phyloP scores from a whole-genome alignment of 176 grass and related monocot species.

The maize (Zea mays) region Zm-B73-REFERENCE-NAM-5.0 NC_050097.1:185141501-185142000 shows the following conservation, averaged over 20 bases:
- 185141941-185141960: neutral
- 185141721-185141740: neutral
- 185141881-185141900: neutral
- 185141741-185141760: neutral
- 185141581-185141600: conserved; percentile 33
- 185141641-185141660: neutral
- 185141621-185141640: neutral
- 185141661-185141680: neutral
- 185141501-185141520: too few relatives aligned
- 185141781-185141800: neutral
- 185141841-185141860: conserved; percentile 3
- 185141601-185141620: neutral
- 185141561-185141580: conserved; percentile 40
- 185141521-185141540: neutral
- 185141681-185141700: neutral
- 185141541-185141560: neutral
- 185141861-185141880: neutral
- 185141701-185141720: neutral
- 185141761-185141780: neutral
- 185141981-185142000: conserved; percentile 14
- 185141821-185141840: neutral
- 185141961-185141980: neutral
- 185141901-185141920: too few relatives aligned
- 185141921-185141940: conserved; percentile 26
- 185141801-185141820: neutral